Evolutionary conservation across 371 early-diverging fungal species (phyloP), one percentile per base, ranked within the genome.

Genomic region (Zychaea mexicana): DNA sequence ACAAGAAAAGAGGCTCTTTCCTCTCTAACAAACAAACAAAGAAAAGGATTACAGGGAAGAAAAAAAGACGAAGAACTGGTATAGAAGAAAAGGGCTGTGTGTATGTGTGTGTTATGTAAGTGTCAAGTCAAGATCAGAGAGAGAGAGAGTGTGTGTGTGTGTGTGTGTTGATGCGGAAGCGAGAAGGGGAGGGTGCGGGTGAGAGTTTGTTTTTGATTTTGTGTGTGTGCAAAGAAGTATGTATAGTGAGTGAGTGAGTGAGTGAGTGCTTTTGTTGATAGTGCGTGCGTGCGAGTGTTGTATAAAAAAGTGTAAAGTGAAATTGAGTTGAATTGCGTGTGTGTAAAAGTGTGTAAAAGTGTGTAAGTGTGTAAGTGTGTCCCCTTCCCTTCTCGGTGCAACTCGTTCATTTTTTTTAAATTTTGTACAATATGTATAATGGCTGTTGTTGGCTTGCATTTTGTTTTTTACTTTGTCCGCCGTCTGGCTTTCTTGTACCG

Each of bases 401-500:
- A n/a, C n/a, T n/a, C 38, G 7, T 15, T 36, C 38, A 9, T 7
- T 36, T 36, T 36, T 36, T 36, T 52, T 21, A 39, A 52, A 38
- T 39, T 38, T 62, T 62, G 62, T 38, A 62, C 32, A 33, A 56
- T 56, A 56, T 33, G 24, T 33, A 33, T 31, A 33, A 21, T 19
- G 15, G 56, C 8, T 12, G 5, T 33, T 8, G 8, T 5, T 42
- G n/a, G 42, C 42, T 42, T 42, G 42, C 42, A 42, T 42, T 42
- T 42, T 33, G 28, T 17, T 19, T 28, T 36, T 65, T 47, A 67
- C 54, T 67, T 67, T 57, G 67, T 67, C 46, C 67, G 62, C 46
- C 67, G 62, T 58, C 62, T 67, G 52, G 67, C 67, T 38, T 67
- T 67, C 52, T 67, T 67, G 67, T 67, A 61, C 45, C 57, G 57